Evolutionary conservation across 2,329 filamentous ascomycete genomes (phyloP).

Genomic region (Diplodia intermedia): DNA sequence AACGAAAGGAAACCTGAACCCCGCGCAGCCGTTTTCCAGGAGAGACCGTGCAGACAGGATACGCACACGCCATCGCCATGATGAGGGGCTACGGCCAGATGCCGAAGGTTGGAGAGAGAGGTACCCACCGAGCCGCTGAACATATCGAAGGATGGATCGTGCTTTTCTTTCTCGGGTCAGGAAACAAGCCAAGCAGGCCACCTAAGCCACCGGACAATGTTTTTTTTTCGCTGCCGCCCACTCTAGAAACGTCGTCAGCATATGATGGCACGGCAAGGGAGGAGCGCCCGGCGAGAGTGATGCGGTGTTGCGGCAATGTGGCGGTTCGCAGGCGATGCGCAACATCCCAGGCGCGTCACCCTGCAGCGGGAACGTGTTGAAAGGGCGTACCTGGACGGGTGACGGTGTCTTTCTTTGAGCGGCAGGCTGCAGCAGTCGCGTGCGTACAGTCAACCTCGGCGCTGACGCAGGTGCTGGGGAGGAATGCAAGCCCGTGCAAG

Average conservation of each 20-base stretch:
- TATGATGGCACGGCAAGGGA: background rate
- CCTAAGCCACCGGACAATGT: background rate
- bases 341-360: background rate
- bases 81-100: background rate
- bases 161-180: background rate
- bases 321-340: background rate
- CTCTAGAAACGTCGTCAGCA: constrained; percentile 12
- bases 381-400: background rate
- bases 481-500: background rate
- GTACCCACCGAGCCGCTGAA: constrained; percentile 30
- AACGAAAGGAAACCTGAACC: background rate
- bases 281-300: background rate
- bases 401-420: background rate
- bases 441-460: constrained; percentile 8
- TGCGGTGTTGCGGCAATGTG: background rate
- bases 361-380: background rate
- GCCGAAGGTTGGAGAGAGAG: background rate
- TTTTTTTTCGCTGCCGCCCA: background rate
- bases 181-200: background rate
- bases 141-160: background rate
- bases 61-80: background rate
- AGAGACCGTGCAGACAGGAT: background rate
- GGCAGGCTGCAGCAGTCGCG: constrained; percentile 25
- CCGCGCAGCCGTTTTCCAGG: background rate
- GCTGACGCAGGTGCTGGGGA: constrained; percentile 3